Conservation (phyloP, 495 filamentous ascomycete species). For the Aspergillus avenaceus region DNA sequence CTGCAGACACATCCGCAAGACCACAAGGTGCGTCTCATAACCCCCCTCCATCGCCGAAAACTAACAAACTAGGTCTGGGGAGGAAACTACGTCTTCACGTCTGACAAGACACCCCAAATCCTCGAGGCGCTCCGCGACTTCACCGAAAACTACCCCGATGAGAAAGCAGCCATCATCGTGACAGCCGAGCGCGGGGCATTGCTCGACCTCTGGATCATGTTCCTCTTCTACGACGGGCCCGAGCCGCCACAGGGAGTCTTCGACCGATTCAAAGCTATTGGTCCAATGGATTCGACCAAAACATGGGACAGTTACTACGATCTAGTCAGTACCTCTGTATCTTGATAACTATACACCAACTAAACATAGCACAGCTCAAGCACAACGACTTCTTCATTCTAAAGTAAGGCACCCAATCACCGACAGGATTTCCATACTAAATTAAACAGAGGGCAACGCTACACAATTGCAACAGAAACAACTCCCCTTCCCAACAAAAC, state of each 20-base stretch:
- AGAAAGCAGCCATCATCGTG: conserved; percentile 50
- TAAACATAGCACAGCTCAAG: conserved; percentile 21
- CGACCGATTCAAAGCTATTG: conserved; percentile 49
- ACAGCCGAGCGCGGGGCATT: conserved; percentile 48
- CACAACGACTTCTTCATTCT: conserved; percentile 36
- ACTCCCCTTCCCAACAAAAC: conserved; percentile 45
- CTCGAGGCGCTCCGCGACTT: conserved; percentile 50
- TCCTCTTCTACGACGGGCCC: conserved; percentile 60
- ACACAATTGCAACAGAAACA: conserved; percentile 55
- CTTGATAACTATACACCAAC: background rate
- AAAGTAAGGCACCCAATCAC: conserved; percentile 20
- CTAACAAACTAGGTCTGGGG: conserved; percentile 40
- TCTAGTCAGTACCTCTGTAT: conserved; percentile 28
- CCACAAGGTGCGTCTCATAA: conserved; percentile 17
- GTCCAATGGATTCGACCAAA: conserved; percentile 42
- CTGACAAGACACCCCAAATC: conserved; percentile 36
- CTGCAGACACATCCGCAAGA: conserved; percentile 41
- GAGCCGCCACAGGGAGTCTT: conserved; percentile 52
- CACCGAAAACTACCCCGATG: conserved; percentile 45
- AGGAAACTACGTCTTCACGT: conserved; percentile 47
- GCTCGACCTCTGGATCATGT: conserved; percentile 55
- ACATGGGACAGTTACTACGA: conserved; percentile 51
- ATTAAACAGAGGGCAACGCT: conserved; percentile 39
- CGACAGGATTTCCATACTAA: background rate
- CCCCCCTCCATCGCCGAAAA: background rate